phyloP scores from a whole-genome alignment of 2,329 filamentous ascomycete genomes.

The Raffaelea albimanens region DNA sequence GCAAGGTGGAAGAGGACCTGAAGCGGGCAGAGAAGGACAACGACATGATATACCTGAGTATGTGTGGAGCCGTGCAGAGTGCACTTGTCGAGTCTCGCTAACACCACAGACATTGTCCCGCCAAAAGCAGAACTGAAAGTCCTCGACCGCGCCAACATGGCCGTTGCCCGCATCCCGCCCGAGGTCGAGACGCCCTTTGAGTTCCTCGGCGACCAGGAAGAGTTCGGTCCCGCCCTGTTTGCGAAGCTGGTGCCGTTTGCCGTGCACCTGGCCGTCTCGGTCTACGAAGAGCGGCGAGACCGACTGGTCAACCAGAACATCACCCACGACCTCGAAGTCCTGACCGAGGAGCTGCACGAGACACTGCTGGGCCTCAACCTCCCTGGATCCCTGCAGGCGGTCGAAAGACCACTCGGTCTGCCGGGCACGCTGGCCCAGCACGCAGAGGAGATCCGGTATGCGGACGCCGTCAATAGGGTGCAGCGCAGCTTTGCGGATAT shows the following conservation, averaged over 20 bases:
- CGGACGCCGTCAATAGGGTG: constrained; percentile 71
- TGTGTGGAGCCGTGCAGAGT: constrained; percentile 13
- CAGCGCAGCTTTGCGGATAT: constrained; percentile 79
- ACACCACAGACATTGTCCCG: constrained; percentile 56
- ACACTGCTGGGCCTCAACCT: constrained; percentile 75
- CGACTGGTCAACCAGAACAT: constrained; percentile 83
- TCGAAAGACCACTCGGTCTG: constrained; percentile 88
- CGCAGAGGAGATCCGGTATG: constrained; percentile 87
- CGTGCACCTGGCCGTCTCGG: constrained; percentile 88
- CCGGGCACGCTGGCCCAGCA: constrained; percentile 80
- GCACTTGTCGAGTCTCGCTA: not conserved
- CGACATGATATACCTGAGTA: constrained; percentile 83
- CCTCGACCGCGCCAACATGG: constrained; percentile 85
- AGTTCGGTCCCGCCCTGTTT: constrained; percentile 80
- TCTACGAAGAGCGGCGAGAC: constrained; percentile 87
- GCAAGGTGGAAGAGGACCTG: constrained; percentile 72
- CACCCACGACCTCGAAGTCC: constrained; percentile 69
- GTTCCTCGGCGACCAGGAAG: constrained; percentile 67
- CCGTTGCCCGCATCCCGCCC: constrained; percentile 64
- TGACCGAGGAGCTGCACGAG: constrained; percentile 73
- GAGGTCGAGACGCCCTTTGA: constrained; percentile 75
- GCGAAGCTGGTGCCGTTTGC: constrained; percentile 89
- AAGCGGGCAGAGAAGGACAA: constrained; percentile 95
- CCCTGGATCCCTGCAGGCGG: constrained; percentile 82
- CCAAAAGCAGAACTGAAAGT: constrained; percentile 80